Evolutionary conservation across 495 filamentous ascomycete genomes (phyloP).

Genomic region (Hyphodiscus hymeniophilus): DNA sequence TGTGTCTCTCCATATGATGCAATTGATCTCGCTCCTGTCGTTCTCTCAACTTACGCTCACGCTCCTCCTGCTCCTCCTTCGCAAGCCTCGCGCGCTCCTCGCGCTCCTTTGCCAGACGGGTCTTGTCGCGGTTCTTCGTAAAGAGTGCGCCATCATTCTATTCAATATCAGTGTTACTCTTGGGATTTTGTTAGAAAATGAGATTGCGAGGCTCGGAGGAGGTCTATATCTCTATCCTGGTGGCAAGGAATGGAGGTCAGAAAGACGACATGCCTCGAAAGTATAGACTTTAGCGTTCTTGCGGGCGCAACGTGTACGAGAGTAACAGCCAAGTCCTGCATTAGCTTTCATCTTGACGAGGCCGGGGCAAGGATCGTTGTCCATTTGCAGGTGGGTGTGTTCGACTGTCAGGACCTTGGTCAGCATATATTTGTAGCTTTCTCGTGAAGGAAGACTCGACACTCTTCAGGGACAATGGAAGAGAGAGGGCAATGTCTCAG

Average conservation of each 20-base stretch:
- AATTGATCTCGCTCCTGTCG: not conserved
- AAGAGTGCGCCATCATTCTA: not conserved
- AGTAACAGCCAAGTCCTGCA: not conserved
- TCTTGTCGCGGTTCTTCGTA: not conserved
- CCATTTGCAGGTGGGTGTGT: constrained; percentile 4
- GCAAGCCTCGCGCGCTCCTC: not conserved
- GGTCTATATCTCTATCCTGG: too few relatives aligned
- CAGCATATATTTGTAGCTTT: too few relatives aligned
- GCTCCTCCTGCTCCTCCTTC: not conserved
- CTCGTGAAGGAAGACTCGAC: too few relatives aligned
- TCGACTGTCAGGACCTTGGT: not conserved
- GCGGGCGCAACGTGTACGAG: not conserved
- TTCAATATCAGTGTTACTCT: too few relatives aligned
- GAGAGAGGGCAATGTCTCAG: too few relatives aligned
- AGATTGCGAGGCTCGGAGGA: too few relatives aligned
- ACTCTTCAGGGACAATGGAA: too few relatives aligned
- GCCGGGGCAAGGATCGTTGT: constrained; percentile 6
- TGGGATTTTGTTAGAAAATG: too few relatives aligned
- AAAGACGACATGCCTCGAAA: too few relatives aligned
- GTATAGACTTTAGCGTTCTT: not conserved
- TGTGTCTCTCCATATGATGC: not conserved
- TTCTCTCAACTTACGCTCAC: not conserved
- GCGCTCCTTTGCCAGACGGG: not conserved
- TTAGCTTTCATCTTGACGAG: not conserved
- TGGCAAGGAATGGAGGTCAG: too few relatives aligned